phyloP scores from a whole-genome alignment of 495 filamentous ascomycete species.

The Xylaria bambusicola region DNA sequence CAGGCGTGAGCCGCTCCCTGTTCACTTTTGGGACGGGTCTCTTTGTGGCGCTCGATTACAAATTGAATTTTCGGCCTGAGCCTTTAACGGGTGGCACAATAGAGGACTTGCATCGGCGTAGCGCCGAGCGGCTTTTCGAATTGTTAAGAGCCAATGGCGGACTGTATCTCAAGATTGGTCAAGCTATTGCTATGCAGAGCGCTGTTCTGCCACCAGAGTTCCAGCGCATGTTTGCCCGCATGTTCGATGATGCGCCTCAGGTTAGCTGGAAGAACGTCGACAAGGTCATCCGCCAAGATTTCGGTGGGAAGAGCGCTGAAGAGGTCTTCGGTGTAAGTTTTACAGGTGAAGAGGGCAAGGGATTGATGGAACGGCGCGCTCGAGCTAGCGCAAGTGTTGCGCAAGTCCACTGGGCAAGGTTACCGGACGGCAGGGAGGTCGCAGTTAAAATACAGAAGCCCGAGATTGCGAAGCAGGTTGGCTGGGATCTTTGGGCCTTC shows the following conservation, averaged over 20 bases:
- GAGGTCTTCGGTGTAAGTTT: slow-evolving; percentile 91
- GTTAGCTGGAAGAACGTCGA: slow-evolving; percentile 90
- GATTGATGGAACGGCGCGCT: slow-evolving; percentile 84
- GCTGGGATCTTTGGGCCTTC: slow-evolving; percentile 94
- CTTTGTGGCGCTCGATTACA: slow-evolving; percentile 89
- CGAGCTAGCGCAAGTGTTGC: slow-evolving; percentile 89
- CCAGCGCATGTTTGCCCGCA: slow-evolving; percentile 88
- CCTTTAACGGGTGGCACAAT: slow-evolving; percentile 70
- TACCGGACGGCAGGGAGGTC: slow-evolving; percentile 83
- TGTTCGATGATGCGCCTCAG: slow-evolving; percentile 98
- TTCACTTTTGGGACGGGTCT: slow-evolving; percentile 78
- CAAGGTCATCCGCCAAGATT: slow-evolving; percentile 83
- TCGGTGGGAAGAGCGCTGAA: slow-evolving; percentile 73
- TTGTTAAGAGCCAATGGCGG: slow-evolving; percentile 85
- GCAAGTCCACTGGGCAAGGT: slow-evolving; percentile 91
- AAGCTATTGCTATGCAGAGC: slow-evolving; percentile 97
- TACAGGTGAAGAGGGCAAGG: slow-evolving; percentile 59
- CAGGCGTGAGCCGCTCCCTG: slow-evolving; percentile 73
- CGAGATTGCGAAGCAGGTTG: slow-evolving; percentile 85
- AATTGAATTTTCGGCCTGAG: slow-evolving; percentile 87
- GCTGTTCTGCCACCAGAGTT: slow-evolving; percentile 91
- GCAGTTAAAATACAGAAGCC: slow-evolving; percentile 96
- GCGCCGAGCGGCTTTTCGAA: slow-evolving; percentile 76
- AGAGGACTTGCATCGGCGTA: slow-evolving; percentile 72
- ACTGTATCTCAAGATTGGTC: slow-evolving; percentile 94